Percentiles rank a stretch among this genome's conserved stretches.
Evolutionary conservation across 2,329 filamentous ascomycete species (phyloP).

Genomic region (Ophiostoma ips): DNA sequence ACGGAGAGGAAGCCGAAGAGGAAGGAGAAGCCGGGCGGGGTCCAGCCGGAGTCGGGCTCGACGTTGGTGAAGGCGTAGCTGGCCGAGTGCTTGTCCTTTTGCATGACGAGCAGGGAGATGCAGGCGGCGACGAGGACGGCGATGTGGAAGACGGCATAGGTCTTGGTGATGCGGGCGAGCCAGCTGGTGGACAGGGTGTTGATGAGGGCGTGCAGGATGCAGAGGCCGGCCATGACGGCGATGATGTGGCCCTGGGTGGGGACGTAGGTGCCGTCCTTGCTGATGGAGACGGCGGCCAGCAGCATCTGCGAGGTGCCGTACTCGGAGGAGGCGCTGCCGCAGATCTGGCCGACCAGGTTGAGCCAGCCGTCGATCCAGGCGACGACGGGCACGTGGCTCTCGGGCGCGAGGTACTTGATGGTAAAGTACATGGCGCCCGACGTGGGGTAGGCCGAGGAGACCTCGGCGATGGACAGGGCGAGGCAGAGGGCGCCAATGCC

Average conservation of each 20-base stretch:
- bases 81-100: slow-evolving; percentile 35
- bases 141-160: slow-evolving; percentile 44
- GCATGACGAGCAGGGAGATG: slow-evolving; percentile 36
- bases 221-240: slow-evolving; percentile 41
- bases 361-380: slow-evolving; percentile 36
- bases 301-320: slow-evolving; percentile 43
- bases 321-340: slow-evolving; percentile 41
- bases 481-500: slow-evolving; percentile 43
- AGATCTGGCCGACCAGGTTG: slow-evolving; percentile 37
- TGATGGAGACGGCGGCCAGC: slow-evolving; percentile 39
- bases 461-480: slow-evolving; percentile 37
- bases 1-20: slow-evolving; percentile 47
- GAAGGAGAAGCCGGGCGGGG: slow-evolving; percentile 38
- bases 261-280: slow-evolving; percentile 30
- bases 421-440: slow-evolving; percentile 37
- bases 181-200: slow-evolving; percentile 43
- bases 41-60: slow-evolving; percentile 37
- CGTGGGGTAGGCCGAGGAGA: slow-evolving; percentile 44
- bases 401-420: slow-evolving; percentile 37
- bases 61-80: slow-evolving; percentile 42
- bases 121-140: slow-evolving; percentile 35
- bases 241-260: slow-evolving; percentile 33
- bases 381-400: slow-evolving; percentile 31
- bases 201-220: slow-evolving; percentile 35
- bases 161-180: slow-evolving; percentile 44